Evolutionary conservation across 768 basidiomycete genomes (phyloP).

Genomic region (Rhodotorula toruloides): DNA sequence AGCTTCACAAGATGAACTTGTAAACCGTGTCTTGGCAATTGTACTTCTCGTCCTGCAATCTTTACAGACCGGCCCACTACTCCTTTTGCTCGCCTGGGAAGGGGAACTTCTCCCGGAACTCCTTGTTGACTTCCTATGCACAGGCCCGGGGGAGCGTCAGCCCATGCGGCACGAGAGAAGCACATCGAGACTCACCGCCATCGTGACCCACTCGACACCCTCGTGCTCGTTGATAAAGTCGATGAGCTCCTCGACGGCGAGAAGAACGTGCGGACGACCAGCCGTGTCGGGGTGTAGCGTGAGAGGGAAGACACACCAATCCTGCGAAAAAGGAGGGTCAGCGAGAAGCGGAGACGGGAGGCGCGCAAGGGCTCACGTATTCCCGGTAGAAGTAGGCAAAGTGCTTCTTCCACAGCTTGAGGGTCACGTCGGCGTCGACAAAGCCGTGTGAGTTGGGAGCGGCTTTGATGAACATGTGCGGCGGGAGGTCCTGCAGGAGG

Average conservation of each 20-base stretch:
- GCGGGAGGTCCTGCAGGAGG: constrained; percentile 53
- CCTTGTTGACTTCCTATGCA: constrained; percentile 20
- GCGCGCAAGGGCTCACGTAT: constrained; percentile 14
- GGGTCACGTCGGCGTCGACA: constrained; percentile 64
- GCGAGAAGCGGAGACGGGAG: neutral
- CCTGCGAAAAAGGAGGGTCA: neutral
- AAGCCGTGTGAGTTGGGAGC: constrained; percentile 67
- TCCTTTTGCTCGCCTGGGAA: neutral
- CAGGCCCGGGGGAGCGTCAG: neutral
- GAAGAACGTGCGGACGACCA: constrained; percentile 64
- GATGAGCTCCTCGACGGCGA: constrained; percentile 74
- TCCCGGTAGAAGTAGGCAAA: constrained; percentile 60
- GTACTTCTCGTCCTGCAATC: neutral
- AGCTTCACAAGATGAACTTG: neutral
- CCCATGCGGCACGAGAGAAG: neutral
- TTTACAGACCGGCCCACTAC: no score
- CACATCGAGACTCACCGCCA: constrained; percentile 61
- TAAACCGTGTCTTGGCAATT: no score
- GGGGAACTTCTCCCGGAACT: constrained; percentile 22
- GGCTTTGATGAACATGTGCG: constrained; percentile 59
- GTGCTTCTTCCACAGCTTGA: constrained; percentile 70
- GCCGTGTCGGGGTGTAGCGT: constrained; percentile 69
- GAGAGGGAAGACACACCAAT: constrained; percentile 37
- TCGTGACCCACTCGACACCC: constrained; percentile 64
- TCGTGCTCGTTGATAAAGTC: constrained; percentile 63